Evolutionary conservation across 768 basidiomycete species (phyloP).

Genomic region (Termitomyces heimii): DNA sequence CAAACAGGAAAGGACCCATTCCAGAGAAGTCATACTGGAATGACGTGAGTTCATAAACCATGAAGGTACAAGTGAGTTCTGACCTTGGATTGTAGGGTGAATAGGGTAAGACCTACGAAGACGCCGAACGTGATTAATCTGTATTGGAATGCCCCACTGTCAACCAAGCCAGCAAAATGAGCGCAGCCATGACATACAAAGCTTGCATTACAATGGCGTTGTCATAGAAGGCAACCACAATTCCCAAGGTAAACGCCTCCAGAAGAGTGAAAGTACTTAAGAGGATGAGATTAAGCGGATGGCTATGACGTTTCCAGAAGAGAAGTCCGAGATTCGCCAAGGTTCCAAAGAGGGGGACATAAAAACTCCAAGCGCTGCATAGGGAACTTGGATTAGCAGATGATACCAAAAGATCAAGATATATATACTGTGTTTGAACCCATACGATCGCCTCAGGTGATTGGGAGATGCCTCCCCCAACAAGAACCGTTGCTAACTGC

Average conservation of each 20-base stretch:
- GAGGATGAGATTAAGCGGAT: conserved; percentile 83
- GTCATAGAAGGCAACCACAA: conserved; percentile 72
- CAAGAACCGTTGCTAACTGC: conserved; percentile 69
- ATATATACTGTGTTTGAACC: conserved; percentile 63
- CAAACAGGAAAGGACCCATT: conserved; percentile 88
- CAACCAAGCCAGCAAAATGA: background rate
- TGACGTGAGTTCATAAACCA: background rate
- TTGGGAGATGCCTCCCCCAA: conserved; percentile 66
- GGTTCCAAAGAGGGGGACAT: conserved; percentile 72
- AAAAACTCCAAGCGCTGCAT: conserved; percentile 76
- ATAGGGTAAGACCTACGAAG: conserved; percentile 89
- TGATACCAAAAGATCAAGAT: background rate
- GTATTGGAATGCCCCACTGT: conserved; percentile 7
- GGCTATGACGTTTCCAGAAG: conserved; percentile 90
- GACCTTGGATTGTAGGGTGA: conserved; percentile 93
- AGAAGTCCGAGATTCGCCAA: conserved; percentile 74
- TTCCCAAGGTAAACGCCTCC: conserved; percentile 89
- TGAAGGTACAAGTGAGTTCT: conserved; percentile 8
- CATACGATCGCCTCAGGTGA: conserved; percentile 57
- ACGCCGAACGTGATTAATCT: conserved; percentile 87
- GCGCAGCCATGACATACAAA: conserved; percentile 41
- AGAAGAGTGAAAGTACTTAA: conserved; percentile 84
- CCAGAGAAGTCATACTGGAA: conserved; percentile 88
- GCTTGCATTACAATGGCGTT: conserved; percentile 79
- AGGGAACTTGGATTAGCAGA: background rate